A percentile compares a stretch with the other conserved stretches of the same genome.
phyloP scores from a whole-genome alignment of 345 rosid species.

The Durio zibethinus region DNA sequence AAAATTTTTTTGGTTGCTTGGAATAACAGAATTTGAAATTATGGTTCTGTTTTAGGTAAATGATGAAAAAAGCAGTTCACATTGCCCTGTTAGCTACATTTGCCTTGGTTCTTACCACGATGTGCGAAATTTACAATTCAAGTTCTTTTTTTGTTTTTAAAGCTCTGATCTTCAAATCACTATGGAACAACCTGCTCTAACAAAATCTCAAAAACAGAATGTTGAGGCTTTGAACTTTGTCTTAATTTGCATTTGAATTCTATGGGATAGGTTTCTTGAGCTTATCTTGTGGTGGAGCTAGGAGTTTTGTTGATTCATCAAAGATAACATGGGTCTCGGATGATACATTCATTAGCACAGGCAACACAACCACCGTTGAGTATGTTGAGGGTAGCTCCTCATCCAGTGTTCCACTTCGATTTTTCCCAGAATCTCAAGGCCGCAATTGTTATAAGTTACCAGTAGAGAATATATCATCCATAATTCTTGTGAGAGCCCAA shows the following conservation, averaged over 20 bases:
- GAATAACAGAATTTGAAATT: background rate
- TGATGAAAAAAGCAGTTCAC: background rate
- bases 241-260: background rate
- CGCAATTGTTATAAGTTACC: constrained; percentile 65
- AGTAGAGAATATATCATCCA: constrained; percentile 47
- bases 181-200: background rate
- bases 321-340: constrained; percentile 73
- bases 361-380: constrained; percentile 37
- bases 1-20: background rate
- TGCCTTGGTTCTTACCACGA: background rate
- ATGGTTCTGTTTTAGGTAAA: background rate
- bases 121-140: background rate
- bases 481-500: constrained; percentile 63
- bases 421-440: constrained; percentile 49
- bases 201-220: background rate
- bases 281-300: constrained; percentile 66
- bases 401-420: constrained; percentile 42
- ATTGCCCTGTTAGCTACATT: background rate
- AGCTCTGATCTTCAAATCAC: background rate
- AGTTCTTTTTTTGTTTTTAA: background rate
- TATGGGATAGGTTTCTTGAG: constrained; percentile 75
- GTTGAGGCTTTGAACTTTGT: background rate
- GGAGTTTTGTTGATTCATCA: constrained; percentile 40
- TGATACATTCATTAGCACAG: constrained; percentile 45
- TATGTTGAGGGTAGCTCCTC: background rate